These are phyloP conservation scores for Lasiosphaeris hirsuta DNA, from an alignment of 495 filamentous ascomycete genomes.

Conservation along the genomic window DNA sequence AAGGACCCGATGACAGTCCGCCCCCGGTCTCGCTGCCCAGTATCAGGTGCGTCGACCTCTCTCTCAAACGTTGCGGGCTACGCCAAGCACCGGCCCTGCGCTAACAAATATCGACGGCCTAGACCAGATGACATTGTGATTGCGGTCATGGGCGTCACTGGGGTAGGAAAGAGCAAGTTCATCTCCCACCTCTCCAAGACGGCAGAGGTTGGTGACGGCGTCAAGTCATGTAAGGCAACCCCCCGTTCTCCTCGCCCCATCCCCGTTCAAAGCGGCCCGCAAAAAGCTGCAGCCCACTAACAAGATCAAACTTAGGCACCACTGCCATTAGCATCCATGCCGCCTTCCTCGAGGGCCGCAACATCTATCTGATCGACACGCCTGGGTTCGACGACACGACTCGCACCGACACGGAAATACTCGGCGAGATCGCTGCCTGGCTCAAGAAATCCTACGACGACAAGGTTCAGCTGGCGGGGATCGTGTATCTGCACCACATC, in stretches of 20 bases:
- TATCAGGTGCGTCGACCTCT: no score
- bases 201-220: slow-evolving; percentile 7
- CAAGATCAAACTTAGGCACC: slow-evolving; percentile 7
- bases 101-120: not conserved
- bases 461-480: slow-evolving; percentile 22
- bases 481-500: slow-evolving; percentile 49
- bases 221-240: slow-evolving; percentile 15
- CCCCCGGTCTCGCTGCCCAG: no score
- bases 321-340: slow-evolving; percentile 6
- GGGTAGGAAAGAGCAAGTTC: slow-evolving; percentile 15
- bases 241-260: no score
- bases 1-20: not conserved
- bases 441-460: slow-evolving; percentile 16
- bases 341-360: not conserved
- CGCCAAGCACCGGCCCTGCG: no score
- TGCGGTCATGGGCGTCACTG: slow-evolving; percentile 13
- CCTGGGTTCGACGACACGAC: slow-evolving; percentile 42
- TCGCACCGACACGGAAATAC: slow-evolving; percentile 33
- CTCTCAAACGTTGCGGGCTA: no score
- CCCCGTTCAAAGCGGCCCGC: not conserved
- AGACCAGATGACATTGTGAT: slow-evolving; percentile 11
- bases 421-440: slow-evolving; percentile 31
- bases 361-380: slow-evolving; percentile 35
- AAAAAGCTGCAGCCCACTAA: not conserved
- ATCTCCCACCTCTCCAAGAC: slow-evolving; percentile 13